Percentiles rank a stretch among this genome's conserved stretches.
phyloP scores from a whole-genome alignment of 768 basidiomycete species.

The Lentinula lateritia region DNA sequence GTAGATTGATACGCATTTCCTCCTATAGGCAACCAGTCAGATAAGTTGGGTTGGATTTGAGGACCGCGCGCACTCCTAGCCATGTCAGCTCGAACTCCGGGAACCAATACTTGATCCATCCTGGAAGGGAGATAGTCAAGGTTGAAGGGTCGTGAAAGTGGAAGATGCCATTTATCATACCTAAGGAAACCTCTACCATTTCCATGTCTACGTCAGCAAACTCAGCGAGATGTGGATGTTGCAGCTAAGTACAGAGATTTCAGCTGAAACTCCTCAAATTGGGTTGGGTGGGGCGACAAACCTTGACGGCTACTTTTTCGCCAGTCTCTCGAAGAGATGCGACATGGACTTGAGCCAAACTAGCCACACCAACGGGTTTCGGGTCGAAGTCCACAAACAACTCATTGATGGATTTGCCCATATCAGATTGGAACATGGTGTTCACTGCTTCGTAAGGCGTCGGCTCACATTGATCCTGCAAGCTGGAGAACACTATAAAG shows the following conservation, averaged over 20 bases:
- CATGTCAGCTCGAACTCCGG: slow-evolving; percentile 95
- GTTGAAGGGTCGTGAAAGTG: not conserved
- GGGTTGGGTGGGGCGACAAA: slow-evolving; percentile 19
- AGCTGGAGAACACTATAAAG: slow-evolving; percentile 24
- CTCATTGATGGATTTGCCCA: slow-evolving; percentile 64
- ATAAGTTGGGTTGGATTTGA: not conserved
- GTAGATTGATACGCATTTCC: slow-evolving; percentile 91
- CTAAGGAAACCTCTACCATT: slow-evolving; percentile 71
- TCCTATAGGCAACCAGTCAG: slow-evolving; percentile 48
- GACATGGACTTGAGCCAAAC: slow-evolving; percentile 92
- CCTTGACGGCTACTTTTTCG: slow-evolving; percentile 81
- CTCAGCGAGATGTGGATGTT: slow-evolving; percentile 92
- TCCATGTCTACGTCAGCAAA: slow-evolving; percentile 90
- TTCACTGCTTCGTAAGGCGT: slow-evolving; percentile 78
- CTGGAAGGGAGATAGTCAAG: slow-evolving; percentile 23
- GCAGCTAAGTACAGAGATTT: slow-evolving; percentile 36
- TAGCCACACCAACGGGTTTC: slow-evolving; percentile 90
- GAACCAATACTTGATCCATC: slow-evolving; percentile 89
- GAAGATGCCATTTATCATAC: slow-evolving; percentile 25
- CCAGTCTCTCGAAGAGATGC: slow-evolving; percentile 70
- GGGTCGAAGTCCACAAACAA: slow-evolving; percentile 85
- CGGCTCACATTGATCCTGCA: slow-evolving; percentile 92
- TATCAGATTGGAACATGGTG: slow-evolving; percentile 71
- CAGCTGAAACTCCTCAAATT: slow-evolving; percentile 1
- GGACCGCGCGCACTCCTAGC: slow-evolving; percentile 53